Base-by-base conservation (phyloP, 371 early-diverging fungal genomes). In the Syncephalis plumigaleata region DNA sequence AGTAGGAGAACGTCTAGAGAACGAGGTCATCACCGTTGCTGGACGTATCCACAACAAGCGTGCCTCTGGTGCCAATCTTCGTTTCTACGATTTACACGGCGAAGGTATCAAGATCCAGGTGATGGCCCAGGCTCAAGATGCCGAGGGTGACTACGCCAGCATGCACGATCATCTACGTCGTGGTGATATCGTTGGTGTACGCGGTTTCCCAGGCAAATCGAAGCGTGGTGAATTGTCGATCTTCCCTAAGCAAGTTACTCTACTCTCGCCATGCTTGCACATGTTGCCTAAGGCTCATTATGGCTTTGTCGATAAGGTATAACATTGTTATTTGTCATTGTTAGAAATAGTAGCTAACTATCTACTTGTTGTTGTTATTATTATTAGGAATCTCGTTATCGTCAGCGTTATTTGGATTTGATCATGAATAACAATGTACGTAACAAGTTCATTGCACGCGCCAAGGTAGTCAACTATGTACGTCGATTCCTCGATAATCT, bases 151-250 rank as follows among this genome's bases (percentile, higher is more conserved):
- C 55, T 97, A 91, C 62, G 65, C 68, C 40, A 71, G 71, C 46
- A 71, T 79, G 25, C 88, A 92, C 61, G 82, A 85, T 47, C 53
- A 71, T 45, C 66, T 99, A 23, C 80, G 82, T 51, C 83, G 98
- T 66, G 99, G 99, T 57, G 99, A 99, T 63, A 86, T 99, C 58
- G 84, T 99, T 46, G 99, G 99, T 55, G 92, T 97, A 24, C 64
- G 57, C 20, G 56, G 56, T 8, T 52, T 31, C 75, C 43, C 47
- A 1, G 52, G 56, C 15, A 56, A 56, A 39, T 49, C 56, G 9
- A 48, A 56, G 18, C 79, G 73, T 55, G 98, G 98, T 50, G 98
- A 99, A 66, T 75, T 97, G 40, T 94, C 97, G 49, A 84, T 99
- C 46, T 88, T 95, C 72, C 87, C 92, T 54, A 69, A 69, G 56